A percentile compares a stretch with the other conserved stretches of the same genome.
phyloP scores from a whole-genome alignment of 129 eudicot genomes.

The sunflower (Helianthus annuus) region DNA sequence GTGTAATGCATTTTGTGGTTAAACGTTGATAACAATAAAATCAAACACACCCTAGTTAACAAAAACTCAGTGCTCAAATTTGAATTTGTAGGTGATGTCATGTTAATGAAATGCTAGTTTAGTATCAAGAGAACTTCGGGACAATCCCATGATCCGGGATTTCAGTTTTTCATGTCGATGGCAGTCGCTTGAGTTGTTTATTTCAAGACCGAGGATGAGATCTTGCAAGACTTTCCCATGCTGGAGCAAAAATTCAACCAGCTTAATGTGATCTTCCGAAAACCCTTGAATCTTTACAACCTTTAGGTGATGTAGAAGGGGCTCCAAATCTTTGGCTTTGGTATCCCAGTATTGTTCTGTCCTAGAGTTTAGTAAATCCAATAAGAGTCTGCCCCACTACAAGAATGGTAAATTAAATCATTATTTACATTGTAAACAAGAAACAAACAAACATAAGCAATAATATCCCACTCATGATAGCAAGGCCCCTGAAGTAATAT shows the following conservation, averaged over 20 bases:
- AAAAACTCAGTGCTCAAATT: constrained; percentile 9
- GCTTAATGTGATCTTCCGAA: constrained; percentile 45
- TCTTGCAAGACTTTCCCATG: constrained; percentile 66
- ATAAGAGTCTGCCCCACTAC: constrained; percentile 51
- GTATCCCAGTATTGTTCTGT: constrained; percentile 63
- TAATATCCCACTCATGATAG: no score
- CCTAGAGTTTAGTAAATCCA: constrained; percentile 36
- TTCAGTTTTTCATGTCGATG: constrained; percentile 54
- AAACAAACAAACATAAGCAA: background rate
- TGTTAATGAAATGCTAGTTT: constrained; percentile 47
- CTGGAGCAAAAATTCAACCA: constrained; percentile 64
- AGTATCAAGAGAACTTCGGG: constrained; percentile 59
- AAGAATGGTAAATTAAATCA: constrained; percentile 22
- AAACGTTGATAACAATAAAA: background rate
- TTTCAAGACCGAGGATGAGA: constrained; percentile 40
- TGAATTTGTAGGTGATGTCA: constrained; percentile 6
- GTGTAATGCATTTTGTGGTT: constrained; percentile 1
- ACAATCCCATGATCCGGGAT: constrained; percentile 57
- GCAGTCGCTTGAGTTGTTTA: constrained; percentile 37
- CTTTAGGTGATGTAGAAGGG: constrained; percentile 55
- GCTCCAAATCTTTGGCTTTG: constrained; percentile 39
- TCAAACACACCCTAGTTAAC: background rate
- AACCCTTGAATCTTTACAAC: constrained; percentile 59
- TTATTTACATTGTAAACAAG: background rate
- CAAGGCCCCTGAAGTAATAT: background rate